phyloP scores from a whole-genome alignment of 306 rosid species.

The Acacia acuminata region DNA sequence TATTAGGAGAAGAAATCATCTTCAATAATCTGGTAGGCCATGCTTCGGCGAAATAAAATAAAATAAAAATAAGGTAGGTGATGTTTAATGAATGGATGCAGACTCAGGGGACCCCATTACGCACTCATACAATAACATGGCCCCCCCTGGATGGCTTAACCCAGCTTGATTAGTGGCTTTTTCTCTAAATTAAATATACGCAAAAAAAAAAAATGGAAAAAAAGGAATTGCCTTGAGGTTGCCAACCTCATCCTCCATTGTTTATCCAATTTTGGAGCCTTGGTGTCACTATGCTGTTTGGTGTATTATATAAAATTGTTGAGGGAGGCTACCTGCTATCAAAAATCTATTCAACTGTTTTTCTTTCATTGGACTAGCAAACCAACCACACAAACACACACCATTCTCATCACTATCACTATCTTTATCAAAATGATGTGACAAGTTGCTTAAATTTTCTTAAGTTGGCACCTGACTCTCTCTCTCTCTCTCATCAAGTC shows the following conservation, averaged over 20 bases:
- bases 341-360: neutral
- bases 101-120: constrained; percentile 26
- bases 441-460: constrained; percentile 25
- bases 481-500: constrained; percentile 16
- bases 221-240: constrained; percentile 14
- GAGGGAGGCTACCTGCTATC: constrained; percentile 40
- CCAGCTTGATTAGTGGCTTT: constrained; percentile 60
- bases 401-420: constrained; percentile 41
- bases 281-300: constrained; percentile 34
- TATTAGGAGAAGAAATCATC: neutral
- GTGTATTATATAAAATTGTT: constrained; percentile 24
- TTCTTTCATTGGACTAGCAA: constrained; percentile 26
- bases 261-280: constrained; percentile 30
- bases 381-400: neutral
- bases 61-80: constrained; percentile 10
- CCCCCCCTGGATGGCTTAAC: constrained; percentile 16
- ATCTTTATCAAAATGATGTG: constrained; percentile 35
- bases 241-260: constrained; percentile 30
- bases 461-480: constrained; percentile 30
- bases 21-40: constrained; percentile 19
- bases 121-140: constrained; percentile 24
- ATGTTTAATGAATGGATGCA: constrained; percentile 14
- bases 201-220: neutral
- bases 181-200: constrained; percentile 9
- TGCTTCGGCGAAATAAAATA: neutral